Evolutionary conservation across 495 filamentous ascomycete species (phyloP).

Genomic region (Trichoderma asperelloides): DNA sequence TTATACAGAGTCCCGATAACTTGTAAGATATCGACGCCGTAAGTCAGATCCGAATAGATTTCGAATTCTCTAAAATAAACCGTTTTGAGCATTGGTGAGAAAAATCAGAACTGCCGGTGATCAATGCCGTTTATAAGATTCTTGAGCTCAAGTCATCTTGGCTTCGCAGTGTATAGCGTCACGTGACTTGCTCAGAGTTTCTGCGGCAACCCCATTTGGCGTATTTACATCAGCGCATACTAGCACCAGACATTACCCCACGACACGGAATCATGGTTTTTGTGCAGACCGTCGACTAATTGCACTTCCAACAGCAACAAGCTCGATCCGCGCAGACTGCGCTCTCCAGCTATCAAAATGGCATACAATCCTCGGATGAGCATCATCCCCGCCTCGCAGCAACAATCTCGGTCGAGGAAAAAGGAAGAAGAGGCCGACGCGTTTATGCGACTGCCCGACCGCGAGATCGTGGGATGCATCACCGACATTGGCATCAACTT

Average conservation of each 20-base stretch:
- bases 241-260: neutral
- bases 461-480: constrained; percentile 93
- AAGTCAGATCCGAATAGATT: too few relatives aligned
- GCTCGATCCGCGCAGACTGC: neutral
- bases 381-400: constrained; percentile 46
- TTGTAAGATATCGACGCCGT: too few relatives aligned
- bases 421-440: constrained; percentile 79
- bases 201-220: neutral
- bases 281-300: neutral
- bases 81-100: too few relatives aligned
- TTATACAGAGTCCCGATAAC: too few relatives aligned
- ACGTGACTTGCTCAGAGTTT: neutral
- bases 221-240: neutral
- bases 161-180: neutral
- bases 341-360: constrained; percentile 29
- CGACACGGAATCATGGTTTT: neutral
- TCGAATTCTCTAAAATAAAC: too few relatives aligned
- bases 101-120: too few relatives aligned
- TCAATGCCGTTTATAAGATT: too few relatives aligned
- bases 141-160: too few relatives aligned
- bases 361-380: constrained; percentile 77
- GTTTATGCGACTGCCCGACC: constrained; percentile 78
- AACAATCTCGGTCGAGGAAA: constrained; percentile 51
- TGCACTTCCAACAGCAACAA: neutral
- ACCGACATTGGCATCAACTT: constrained; percentile 90